A percentile compares a stretch with the other conserved stretches of the same genome.
Conservation (phyloP, 805 yeast genomes). For the Monosporozyma aquatica region DNA sequence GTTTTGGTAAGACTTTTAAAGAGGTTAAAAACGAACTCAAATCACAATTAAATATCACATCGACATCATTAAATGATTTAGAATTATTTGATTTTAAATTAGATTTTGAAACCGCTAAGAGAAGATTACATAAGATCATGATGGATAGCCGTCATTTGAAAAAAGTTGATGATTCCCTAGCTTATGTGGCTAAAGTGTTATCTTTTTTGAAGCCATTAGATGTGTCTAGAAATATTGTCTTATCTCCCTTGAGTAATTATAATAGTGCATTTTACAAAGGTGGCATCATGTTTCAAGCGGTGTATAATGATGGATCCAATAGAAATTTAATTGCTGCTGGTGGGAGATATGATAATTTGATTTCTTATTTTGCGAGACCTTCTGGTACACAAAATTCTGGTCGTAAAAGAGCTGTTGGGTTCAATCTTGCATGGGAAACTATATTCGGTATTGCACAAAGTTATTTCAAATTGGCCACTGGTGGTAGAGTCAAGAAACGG, state of each 20-base stretch:
- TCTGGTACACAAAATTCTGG: constrained; percentile 29
- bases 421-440: constrained; percentile 69
- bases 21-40: constrained; percentile 49
- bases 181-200: constrained; percentile 52
- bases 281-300: constrained; percentile 84
- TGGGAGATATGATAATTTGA: constrained; percentile 79
- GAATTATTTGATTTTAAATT: constrained; percentile 69
- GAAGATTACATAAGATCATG: constrained; percentile 59
- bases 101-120: constrained; percentile 55
- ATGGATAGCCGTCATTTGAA: constrained; percentile 57
- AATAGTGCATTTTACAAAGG: constrained; percentile 69
- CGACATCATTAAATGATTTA: constrained; percentile 74
- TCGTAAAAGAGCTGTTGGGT: constrained; percentile 68
- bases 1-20: constrained; percentile 54
- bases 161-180: constrained; percentile 54
- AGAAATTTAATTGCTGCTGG: constrained; percentile 70
- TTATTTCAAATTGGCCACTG: constrained; percentile 34
- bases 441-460: constrained; percentile 44
- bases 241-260: constrained; percentile 80
- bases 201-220: constrained; percentile 49
- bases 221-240: constrained; percentile 44
- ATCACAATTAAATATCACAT: constrained; percentile 63
- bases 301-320: constrained; percentile 49
- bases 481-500: constrained; percentile 29
- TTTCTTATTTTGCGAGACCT: constrained; percentile 56